Evolutionary conservation across 169 alveolate species (phyloP), one percentile per base, ranked within the genome.

Genomic region (Plasmodium gaboni): DNA sequence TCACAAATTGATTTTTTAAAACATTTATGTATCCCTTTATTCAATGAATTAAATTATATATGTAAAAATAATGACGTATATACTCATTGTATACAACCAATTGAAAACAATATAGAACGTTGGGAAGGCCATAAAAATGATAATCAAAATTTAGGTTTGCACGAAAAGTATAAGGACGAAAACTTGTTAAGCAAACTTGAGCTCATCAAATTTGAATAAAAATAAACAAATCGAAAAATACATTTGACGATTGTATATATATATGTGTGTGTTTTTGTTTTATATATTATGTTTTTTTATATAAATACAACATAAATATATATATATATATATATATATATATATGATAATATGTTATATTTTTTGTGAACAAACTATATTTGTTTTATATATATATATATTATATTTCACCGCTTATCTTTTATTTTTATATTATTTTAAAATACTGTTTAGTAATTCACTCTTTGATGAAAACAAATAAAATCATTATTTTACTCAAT

Each of bases 1-100:
- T 88, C 95, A 1, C 96, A 93, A 64, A 88, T 93, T 51, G 93
- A 87, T 15, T 93, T 93, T 74, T 87, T 91, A 85, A 80, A 93
- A 38, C 89, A 78, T 78, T 78, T 78, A 69, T 78, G 89, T 12
- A 42, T 55, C 15, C 89, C 89, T 65, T 60, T 78, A 38, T 78
- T 64, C 44, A 78, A 57, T 13, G 89, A 78, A 13, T 42, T 78
- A 51, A 78, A 78, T 50, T 78, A 32, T 55, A 64, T 78, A 48
- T 55, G 71, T 15, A 78, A 48, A 64, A 78, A 78, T 78, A 69
- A 78, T 48, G 76, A 50, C 13, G 28, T 78, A 12, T 78, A 78
- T 70, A 78, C 19, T 51, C 69, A 78, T 22, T 78, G 89, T 55
- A 78, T 78, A 59, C 67, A 15, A 42, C 17, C 89, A 7, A 78